phyloP scores from a whole-genome alignment of 2,329 filamentous ascomycete genomes.

The Fusarium circinatum region DNA sequence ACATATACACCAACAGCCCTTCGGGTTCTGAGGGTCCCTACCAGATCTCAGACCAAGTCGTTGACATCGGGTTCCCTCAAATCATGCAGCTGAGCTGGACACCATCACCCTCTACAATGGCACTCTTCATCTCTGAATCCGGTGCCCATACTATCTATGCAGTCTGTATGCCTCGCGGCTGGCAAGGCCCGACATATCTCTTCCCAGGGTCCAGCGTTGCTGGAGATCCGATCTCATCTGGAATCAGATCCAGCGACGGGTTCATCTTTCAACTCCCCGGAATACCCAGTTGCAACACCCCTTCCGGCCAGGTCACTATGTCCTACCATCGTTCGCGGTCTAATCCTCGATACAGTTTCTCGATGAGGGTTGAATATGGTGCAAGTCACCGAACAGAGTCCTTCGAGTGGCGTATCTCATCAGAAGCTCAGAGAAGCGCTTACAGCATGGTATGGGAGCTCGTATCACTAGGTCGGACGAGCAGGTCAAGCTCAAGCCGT shows the following conservation, averaged over 20 bases:
- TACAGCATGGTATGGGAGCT: slow-evolving; percentile 28
- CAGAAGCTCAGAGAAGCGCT: neutral
- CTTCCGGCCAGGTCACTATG: slow-evolving; percentile 8
- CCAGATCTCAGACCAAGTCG: slow-evolving; percentile 18
- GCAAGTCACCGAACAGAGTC: neutral
- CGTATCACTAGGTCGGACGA: neutral
- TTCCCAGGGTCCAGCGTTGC: slow-evolving; percentile 4
- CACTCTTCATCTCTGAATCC: slow-evolving; percentile 8
- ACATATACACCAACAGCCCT: neutral
- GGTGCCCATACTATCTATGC: slow-evolving; percentile 6
- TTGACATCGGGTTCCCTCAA: slow-evolving; percentile 26
- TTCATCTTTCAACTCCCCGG: slow-evolving; percentile 28
- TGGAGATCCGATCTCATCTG: slow-evolving; percentile 10
- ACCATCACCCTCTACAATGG: slow-evolving; percentile 17
- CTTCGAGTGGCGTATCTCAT: slow-evolving; percentile 24
- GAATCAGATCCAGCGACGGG: neutral
- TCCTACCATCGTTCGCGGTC: neutral
- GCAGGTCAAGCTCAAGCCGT: neutral
- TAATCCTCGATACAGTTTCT: slow-evolving; percentile 14
- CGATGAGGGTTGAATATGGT: slow-evolving; percentile 16
- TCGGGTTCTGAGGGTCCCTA: neutral
- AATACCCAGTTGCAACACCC: slow-evolving; percentile 5
- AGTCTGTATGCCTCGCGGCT: slow-evolving; percentile 21
- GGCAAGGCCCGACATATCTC: slow-evolving; percentile 3
- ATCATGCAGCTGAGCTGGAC: slow-evolving; percentile 28